Evolutionary conservation across 805 yeast species (phyloP).

Genomic region (Pichia eremophila): DNA sequence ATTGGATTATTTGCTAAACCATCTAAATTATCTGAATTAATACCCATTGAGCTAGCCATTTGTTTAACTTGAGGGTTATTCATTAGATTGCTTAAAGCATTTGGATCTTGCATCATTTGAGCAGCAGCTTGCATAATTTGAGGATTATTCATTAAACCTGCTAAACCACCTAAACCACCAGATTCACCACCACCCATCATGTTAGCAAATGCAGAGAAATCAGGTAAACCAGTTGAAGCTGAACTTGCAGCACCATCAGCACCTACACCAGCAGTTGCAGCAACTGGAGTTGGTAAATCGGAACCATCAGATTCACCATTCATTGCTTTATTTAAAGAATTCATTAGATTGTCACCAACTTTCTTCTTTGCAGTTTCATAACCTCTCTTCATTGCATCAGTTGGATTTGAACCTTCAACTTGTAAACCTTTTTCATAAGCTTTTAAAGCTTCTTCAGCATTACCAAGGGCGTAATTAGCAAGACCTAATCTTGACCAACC

Average conservation of each 20-base stretch:
- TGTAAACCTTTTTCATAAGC: constrained; percentile 86
- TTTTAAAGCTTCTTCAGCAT: constrained; percentile 77
- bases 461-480: constrained; percentile 92
- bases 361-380: constrained; percentile 88
- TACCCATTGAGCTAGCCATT: constrained; percentile 72
- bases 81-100: constrained; percentile 63
- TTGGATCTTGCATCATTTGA: constrained; percentile 80
- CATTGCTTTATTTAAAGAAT: constrained; percentile 24
- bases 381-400: constrained; percentile 87
- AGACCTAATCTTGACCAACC: constrained; percentile 93
- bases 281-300: constrained; percentile 16
- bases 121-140: constrained; percentile 84
- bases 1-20: constrained; percentile 78
- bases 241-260: constrained; percentile 17
- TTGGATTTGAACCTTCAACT: constrained; percentile 73
- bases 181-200: constrained; percentile 67
- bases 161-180: constrained; percentile 62
- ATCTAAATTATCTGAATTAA: constrained; percentile 52
- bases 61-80: constrained; percentile 83
- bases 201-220: constrained; percentile 45
- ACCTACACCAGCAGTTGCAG: constrained; percentile 15
- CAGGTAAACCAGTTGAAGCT: constrained; percentile 57
- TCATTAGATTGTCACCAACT: constrained; percentile 64
- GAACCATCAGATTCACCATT: constrained; percentile 16
- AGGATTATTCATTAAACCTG: constrained; percentile 67